Percentiles rank a stretch among this genome's conserved stretches.
These are phyloP conservation scores for Coemansia sp. DNA, from an alignment of 192 early-diverging fungal species.

Conservation along the genomic window DNA sequence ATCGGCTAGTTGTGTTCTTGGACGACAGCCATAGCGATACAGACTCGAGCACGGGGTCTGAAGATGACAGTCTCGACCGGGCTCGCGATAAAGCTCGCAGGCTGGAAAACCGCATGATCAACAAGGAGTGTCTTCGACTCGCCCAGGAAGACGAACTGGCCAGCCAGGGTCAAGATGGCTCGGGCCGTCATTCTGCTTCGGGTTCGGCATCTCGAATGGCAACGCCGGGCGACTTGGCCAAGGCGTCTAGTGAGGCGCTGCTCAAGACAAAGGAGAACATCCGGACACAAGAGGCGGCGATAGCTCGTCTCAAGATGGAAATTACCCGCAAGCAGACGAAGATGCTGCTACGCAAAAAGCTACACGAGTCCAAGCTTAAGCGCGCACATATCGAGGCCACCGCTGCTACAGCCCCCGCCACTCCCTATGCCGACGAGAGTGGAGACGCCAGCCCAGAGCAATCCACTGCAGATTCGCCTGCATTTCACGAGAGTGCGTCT, in stretches of 20 bases:
- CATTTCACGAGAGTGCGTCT: neutral
- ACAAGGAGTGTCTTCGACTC: constrained; percentile 19
- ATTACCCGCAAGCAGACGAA: constrained; percentile 37
- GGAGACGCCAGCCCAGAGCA: neutral
- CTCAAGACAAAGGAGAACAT: constrained; percentile 23
- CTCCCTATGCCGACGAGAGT: neutral
- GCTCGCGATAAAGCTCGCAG: neutral
- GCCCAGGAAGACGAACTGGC: constrained; percentile 1
- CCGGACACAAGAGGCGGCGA: constrained; percentile 36
- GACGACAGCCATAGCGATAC: constrained; percentile 14
- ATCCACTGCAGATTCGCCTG: neutral
- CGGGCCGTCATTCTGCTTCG: neutral
- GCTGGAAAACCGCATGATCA: constrained; percentile 15
- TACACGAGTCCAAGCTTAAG: constrained; percentile 18
- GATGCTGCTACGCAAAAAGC: constrained; percentile 29
- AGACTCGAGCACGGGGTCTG: constrained; percentile 12
- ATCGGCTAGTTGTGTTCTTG: constrained; percentile 32
- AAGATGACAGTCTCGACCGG: neutral
- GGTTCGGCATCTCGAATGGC: neutral
- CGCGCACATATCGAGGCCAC: neutral
- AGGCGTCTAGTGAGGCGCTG: constrained; percentile 12
- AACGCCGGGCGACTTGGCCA: neutral
- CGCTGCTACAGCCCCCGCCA: constrained; percentile 7
- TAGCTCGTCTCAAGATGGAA: constrained; percentile 38
- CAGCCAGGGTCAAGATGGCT: neutral